phyloP scores from a whole-genome alignment of 768 basidiomycete genomes.

The Kwoniella sp. region DNA sequence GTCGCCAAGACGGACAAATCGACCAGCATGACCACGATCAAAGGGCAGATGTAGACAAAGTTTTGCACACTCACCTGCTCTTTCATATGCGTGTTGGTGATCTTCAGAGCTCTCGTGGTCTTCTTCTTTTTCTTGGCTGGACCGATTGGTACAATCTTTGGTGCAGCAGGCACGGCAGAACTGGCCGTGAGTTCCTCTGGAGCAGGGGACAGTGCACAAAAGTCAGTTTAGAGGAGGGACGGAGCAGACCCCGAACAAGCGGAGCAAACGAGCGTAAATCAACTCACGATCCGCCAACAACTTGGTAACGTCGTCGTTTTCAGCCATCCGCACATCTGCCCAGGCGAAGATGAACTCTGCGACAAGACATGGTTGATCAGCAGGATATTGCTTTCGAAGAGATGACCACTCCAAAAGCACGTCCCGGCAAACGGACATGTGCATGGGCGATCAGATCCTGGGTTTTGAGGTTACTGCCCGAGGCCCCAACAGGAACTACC shows the following conservation, averaged over 20 bases:
- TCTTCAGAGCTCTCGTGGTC: conserved; percentile 28
- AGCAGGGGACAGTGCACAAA: neutral
- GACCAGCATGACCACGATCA: neutral
- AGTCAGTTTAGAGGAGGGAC: neutral
- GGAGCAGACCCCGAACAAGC: no score
- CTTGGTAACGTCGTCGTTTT: conserved; percentile 33
- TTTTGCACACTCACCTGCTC: conserved; percentile 20
- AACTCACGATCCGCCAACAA: conserved; percentile 34
- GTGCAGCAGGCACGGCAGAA: conserved; percentile 22
- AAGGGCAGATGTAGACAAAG: neutral
- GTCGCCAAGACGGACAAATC: no score
- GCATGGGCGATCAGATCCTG: no score
- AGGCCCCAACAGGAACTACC: no score
- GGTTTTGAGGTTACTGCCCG: no score
- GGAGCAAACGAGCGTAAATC: no score
- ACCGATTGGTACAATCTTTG: conserved; percentile 19
- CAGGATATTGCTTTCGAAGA: neutral
- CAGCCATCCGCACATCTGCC: conserved; percentile 32
- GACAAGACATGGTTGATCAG: neutral
- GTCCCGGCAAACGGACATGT: no score
- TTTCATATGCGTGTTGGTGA: conserved; percentile 41
- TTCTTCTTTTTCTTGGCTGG: conserved; percentile 35
- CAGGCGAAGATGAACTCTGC: conserved; percentile 36
- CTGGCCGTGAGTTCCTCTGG: conserved; percentile 34
- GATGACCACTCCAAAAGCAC: neutral